A percentile compares a stretch with the other conserved stretches of the same genome.
These are phyloP conservation scores for Arthroderma sp. DNA, from an alignment of 2,329 filamentous ascomycete genomes.

Conservation along the genomic window DNA sequence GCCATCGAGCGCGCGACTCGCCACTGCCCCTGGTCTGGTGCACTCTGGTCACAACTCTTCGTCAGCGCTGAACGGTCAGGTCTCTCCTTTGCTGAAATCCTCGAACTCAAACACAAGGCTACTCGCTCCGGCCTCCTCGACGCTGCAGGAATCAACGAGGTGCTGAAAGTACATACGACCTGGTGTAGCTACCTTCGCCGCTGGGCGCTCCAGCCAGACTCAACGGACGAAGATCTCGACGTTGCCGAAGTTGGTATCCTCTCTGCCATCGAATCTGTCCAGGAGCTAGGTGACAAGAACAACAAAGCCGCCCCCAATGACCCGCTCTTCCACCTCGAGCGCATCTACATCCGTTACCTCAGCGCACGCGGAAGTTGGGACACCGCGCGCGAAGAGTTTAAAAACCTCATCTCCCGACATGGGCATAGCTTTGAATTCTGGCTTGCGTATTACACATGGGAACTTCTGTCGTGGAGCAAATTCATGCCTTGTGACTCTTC, in stretches of 20 bases:
- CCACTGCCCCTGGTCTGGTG: constrained; percentile 87
- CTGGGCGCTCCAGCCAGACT: constrained; percentile 61
- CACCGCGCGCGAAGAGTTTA: constrained; percentile 66
- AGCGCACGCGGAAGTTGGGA: constrained; percentile 69
- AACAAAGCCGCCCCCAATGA: constrained; percentile 79
- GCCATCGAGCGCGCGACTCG: constrained; percentile 69
- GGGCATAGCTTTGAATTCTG: constrained; percentile 84
- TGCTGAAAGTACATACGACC: constrained; percentile 80
- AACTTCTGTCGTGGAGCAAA: constrained; percentile 60
- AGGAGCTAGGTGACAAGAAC: constrained; percentile 60
- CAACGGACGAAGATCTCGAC: constrained; percentile 71
- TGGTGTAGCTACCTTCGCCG: constrained; percentile 94
- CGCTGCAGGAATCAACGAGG: constrained; percentile 71
- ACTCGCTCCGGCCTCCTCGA: constrained; percentile 77
- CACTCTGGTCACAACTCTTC: constrained; percentile 81
- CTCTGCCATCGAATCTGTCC: constrained; percentile 74
- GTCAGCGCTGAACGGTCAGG: constrained; percentile 69
- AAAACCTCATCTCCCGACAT: constrained; percentile 55
- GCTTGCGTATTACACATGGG: constrained; percentile 84
- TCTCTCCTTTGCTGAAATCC: constrained; percentile 66
- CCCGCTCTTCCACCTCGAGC: constrained; percentile 74
- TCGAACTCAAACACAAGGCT: constrained; percentile 81
- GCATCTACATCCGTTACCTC: constrained; percentile 83
- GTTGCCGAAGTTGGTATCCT: constrained; percentile 81
- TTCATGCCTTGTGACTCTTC: constrained; percentile 43